Evolutionary conservation across 2,329 filamentous ascomycete species (phyloP).

Genomic region (Xylariaceae sp.): DNA sequence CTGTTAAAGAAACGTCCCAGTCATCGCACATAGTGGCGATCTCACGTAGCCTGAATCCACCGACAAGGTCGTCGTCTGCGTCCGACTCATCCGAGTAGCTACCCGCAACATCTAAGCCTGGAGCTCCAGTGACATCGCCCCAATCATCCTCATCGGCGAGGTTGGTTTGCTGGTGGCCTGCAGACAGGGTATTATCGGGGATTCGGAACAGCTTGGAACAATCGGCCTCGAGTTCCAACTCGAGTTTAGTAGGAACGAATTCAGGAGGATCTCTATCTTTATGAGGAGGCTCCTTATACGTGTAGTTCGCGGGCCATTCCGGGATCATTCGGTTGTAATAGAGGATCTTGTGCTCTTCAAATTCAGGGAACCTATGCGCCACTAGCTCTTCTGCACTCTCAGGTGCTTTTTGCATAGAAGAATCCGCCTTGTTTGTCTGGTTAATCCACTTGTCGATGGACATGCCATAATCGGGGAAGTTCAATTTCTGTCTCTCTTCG

Average conservation of each 20-base stretch:
- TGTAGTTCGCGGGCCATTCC: constrained; percentile 75
- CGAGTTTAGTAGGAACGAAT: constrained; percentile 83
- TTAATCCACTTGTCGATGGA: constrained; percentile 42
- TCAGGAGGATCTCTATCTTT: constrained; percentile 67
- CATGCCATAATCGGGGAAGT: constrained; percentile 49
- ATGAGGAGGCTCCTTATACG: constrained; percentile 77
- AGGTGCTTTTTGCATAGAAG: constrained; percentile 67
- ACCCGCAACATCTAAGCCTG: constrained; percentile 45
- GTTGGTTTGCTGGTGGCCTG: constrained; percentile 52
- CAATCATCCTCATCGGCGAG: constrained; percentile 54
- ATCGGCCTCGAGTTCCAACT: constrained; percentile 81
- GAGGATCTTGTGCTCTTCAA: constrained; percentile 73
- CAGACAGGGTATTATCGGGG: constrained; percentile 58
- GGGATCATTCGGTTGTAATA: constrained; percentile 84
- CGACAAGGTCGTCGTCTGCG: constrained; percentile 66
- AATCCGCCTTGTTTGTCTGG: constrained; percentile 56
- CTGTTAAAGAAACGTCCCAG: constrained; percentile 69
- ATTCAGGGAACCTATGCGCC: constrained; percentile 79
- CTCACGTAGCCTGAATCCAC: constrained; percentile 76
- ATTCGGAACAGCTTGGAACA: constrained; percentile 85
- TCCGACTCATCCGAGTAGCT: constrained; percentile 47
- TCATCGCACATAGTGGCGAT: constrained; percentile 85
- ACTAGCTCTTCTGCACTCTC: constrained; percentile 76
- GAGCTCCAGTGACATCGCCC: constrained; percentile 49
- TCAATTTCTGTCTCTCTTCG: constrained; percentile 43